These are phyloP conservation scores for Penicillium sp. DNA, from an alignment of 2,329 filamentous ascomycete species.

Conservation along the genomic window DNA sequence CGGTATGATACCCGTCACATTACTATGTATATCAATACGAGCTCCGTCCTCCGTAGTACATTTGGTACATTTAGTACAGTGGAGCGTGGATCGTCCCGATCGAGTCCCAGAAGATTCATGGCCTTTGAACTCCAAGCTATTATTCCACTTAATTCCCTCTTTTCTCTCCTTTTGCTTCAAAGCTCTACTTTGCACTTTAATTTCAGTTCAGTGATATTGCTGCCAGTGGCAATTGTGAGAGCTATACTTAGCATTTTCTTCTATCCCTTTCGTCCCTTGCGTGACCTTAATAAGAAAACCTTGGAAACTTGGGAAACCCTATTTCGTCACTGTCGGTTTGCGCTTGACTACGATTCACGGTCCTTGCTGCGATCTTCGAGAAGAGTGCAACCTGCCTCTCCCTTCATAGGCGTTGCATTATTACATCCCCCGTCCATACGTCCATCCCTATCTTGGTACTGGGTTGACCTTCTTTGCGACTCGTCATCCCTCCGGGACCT, in stretches of 20 bases:
- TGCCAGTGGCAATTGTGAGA: constrained; percentile 30
- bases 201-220: constrained; percentile 23
- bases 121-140: constrained; percentile 19
- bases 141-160: constrained; percentile 16
- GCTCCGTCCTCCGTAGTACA: constrained; percentile 5
- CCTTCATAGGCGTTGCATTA: constrained; percentile 16
- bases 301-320: not conserved
- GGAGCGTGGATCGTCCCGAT: constrained; percentile 29
- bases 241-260: constrained; percentile 19
- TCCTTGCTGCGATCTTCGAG: constrained; percentile 27
- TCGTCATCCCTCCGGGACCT: constrained; percentile 14
- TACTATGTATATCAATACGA: constrained; percentile 12
- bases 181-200: constrained; percentile 5
- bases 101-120: constrained; percentile 27
- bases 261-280: constrained; percentile 26
- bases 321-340: constrained; percentile 12
- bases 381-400: constrained; percentile 14
- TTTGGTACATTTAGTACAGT: not conserved
- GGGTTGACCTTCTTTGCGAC: constrained; percentile 12
- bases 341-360: constrained; percentile 1
- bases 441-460: constrained; percentile 7
- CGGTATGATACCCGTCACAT: constrained; percentile 7
- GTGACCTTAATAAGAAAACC: constrained; percentile 15
- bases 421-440: constrained; percentile 12
- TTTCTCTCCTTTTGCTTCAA: constrained; percentile 9